A percentile compares a stretch with the other conserved stretches of the same genome.
Conservation (phyloP, 495 filamentous ascomycete genomes). For the Xylona heveae region DNA sequence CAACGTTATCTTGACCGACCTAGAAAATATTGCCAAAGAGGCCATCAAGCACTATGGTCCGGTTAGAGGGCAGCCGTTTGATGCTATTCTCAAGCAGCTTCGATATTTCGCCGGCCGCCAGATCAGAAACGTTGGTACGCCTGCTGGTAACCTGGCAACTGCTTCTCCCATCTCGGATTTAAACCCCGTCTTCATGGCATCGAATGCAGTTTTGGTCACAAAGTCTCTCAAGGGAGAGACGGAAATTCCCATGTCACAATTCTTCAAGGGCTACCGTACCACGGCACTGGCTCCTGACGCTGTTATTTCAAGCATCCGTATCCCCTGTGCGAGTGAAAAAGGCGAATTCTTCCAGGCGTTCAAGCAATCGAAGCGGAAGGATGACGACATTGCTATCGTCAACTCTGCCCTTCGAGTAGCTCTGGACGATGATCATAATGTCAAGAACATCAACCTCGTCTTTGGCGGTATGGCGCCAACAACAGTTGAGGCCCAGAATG, state of each 20-base stretch:
- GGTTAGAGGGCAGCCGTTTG: conserved; percentile 47
- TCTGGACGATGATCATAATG: conserved; percentile 39
- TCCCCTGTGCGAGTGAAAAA: conserved; percentile 48
- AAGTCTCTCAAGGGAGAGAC: conserved; percentile 47
- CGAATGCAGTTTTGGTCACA: conserved; percentile 59
- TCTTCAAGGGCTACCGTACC: conserved; percentile 78
- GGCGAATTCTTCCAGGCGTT: conserved; percentile 59
- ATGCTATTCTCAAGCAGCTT: conserved; percentile 55
- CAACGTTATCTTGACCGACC: conserved; percentile 74
- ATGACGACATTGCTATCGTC: conserved; percentile 94
- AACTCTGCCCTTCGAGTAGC: conserved; percentile 59
- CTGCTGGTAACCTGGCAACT: conserved; percentile 85
- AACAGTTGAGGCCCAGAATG: conserved; percentile 63
- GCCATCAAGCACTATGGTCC: conserved; percentile 66
- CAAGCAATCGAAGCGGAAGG: conserved; percentile 89
- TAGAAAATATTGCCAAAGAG: conserved; percentile 49
- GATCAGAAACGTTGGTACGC: conserved; percentile 91
- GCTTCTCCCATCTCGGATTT: conserved; percentile 92
- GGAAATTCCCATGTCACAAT: conserved; percentile 75
- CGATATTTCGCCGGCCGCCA: conserved; percentile 90
- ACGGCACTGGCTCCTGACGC: conserved; percentile 68
- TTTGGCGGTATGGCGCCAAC: conserved; percentile 85
- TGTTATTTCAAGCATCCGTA: conserved; percentile 67
- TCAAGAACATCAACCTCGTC: conserved; percentile 51
- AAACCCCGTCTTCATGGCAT: conserved; percentile 84